Conservation (phyloP, 805 yeast genomes). For the Cyberlindnera xylosilytica region DNA sequence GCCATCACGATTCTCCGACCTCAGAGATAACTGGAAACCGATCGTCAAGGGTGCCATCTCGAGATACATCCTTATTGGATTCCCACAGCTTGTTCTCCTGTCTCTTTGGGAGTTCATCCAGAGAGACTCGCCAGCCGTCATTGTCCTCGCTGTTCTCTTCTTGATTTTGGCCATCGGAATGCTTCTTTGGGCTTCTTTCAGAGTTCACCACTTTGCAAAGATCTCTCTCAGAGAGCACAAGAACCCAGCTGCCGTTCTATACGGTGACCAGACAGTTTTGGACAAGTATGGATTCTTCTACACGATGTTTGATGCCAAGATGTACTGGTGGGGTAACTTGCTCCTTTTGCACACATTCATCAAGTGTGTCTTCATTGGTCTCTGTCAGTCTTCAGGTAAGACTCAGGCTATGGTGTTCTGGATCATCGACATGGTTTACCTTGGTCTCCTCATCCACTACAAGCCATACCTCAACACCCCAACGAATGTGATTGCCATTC, state of each 20-base stretch:
- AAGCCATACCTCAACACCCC: conserved; percentile 81
- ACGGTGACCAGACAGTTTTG: conserved; percentile 71
- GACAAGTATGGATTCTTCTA: conserved; percentile 85
- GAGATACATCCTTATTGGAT: conserved; percentile 80
- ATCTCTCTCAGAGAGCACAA: conserved; percentile 56
- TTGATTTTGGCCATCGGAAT: conserved; percentile 58
- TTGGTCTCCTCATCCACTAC: conserved; percentile 56
- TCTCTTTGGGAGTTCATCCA: conserved; percentile 86
- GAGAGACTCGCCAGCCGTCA: conserved; percentile 83
- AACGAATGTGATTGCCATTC: conserved; percentile 73
- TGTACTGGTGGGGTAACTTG: conserved; percentile 80
- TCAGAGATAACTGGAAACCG: conserved; percentile 52
- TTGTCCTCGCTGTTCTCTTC: conserved; percentile 74
- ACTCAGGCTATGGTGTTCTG: conserved; percentile 77
- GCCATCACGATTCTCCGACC: conserved; percentile 43
- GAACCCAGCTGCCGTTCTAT: conserved; percentile 84
- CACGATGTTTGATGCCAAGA: conserved; percentile 79
- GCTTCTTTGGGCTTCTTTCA: conserved; percentile 61
- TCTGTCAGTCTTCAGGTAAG: conserved; percentile 79
- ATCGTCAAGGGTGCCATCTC: conserved; percentile 77
- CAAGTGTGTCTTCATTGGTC: conserved; percentile 70
- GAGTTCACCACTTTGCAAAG: conserved; percentile 61
- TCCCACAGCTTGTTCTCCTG: conserved; percentile 73
- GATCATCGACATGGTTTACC: conserved; percentile 69
- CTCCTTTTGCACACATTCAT: conserved; percentile 56